phyloP scores from a whole-genome alignment of 768 basidiomycete species.

The Xerocomellus chrysenteron region DNA sequence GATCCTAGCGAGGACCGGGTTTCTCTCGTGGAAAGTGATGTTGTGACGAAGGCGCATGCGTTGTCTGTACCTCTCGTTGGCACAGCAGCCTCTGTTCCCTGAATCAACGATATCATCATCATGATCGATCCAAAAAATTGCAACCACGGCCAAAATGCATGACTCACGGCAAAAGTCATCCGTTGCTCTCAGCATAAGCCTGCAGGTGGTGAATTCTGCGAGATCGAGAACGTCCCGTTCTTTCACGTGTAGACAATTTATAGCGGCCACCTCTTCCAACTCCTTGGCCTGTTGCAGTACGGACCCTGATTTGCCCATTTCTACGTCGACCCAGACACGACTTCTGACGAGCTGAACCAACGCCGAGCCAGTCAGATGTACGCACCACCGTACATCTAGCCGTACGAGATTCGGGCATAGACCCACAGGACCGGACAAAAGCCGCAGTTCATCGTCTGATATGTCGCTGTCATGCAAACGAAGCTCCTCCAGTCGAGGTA shows the following conservation, averaged over 20 bases:
- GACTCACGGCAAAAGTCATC: slow-evolving; percentile 58
- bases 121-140: neutral
- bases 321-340: slow-evolving; percentile 26
- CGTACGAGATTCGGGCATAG: slow-evolving; percentile 47
- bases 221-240: slow-evolving; percentile 54
- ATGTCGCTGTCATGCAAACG: slow-evolving; percentile 61
- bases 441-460: slow-evolving; percentile 42
- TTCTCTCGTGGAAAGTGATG: slow-evolving; percentile 14
- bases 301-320: neutral
- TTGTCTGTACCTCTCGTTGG: slow-evolving; percentile 54
- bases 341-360: slow-evolving; percentile 50
- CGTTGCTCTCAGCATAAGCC: slow-evolving; percentile 39
- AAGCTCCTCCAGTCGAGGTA: slow-evolving; percentile 46
- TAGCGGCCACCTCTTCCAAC: slow-evolving; percentile 48
- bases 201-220: slow-evolving; percentile 46
- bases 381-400: slow-evolving; percentile 62
- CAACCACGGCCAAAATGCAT: neutral
- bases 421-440: slow-evolving; percentile 38
- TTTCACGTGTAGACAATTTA: slow-evolving; percentile 57
- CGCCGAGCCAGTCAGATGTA: slow-evolving; percentile 49
- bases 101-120: slow-evolving; percentile 1
- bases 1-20: slow-evolving; percentile 14
- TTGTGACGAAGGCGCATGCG: slow-evolving; percentile 42
- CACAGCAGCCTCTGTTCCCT: slow-evolving; percentile 52
- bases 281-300: slow-evolving; percentile 18